Base-by-base conservation (phyloP, 2,329 filamentous ascomycete genomes). In the Aspergillus costaricaensis region DNA sequence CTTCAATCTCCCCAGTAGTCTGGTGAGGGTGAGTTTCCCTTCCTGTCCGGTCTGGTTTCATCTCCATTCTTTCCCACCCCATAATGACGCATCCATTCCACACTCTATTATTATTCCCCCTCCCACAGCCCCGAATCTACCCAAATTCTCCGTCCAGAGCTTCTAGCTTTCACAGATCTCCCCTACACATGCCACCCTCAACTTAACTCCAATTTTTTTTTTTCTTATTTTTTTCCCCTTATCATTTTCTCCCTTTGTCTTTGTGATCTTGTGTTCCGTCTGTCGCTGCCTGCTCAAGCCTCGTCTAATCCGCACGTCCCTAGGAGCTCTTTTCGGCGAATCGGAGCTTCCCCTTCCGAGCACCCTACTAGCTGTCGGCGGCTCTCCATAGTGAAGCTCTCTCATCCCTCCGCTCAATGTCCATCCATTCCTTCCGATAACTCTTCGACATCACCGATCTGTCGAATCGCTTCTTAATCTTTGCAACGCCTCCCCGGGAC, bases 31-130 rank as follows among this genome's bases (percentile, higher is more conserved):
- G 17, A 55, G 53, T 55, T 30, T 59, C 23, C 36, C 36, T 60
- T 12, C 8, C 55, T 49, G 19, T 44, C 32, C 49, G 44, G 50
- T 27, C 51, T 53, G 27, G 30, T 50, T 58, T 54, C 38, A 52
- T 53, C 56, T 39, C 41, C 50, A 60, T 55, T 49, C 43, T 55
- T 61, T 61, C 57, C 38, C 61, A 62, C 67, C 65, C 67, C 67
- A 70, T 72, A 68, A 75, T 75, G 73, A 75, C 73, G 73, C 73
- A 75, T 74, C 71, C 65, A 67, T 70, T 64, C 65, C 66, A 64
- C 56, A 51, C 48, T 48, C 53, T 57, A 55, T 55, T 51, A 44
- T 51, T 58, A 50, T 43, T 47, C 58, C 60, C 54, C 54, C 58
- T 60, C 54, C 60, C 56, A 58, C 36, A 48, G 53, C 53, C 44